phyloP scores from a whole-genome alignment of 345 rosid genomes.

The Camelina hispida region DNA sequence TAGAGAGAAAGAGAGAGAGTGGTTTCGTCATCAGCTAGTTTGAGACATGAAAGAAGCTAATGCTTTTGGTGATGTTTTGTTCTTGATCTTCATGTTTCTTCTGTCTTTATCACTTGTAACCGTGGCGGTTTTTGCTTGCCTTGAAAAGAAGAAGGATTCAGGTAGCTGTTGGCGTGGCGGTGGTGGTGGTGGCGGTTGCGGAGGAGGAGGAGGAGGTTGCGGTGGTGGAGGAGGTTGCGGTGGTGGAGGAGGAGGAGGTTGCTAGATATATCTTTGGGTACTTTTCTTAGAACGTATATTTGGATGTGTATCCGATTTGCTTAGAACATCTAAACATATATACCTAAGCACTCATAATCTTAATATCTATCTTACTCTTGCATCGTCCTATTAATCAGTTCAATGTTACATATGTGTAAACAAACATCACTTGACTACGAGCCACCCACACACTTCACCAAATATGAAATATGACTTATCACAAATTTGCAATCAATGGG shows the following conservation, averaged over 20 bases:
- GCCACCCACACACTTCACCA: too few species aligned
- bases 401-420: neutral
- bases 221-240: neutral
- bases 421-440: neutral
- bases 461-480: too few species aligned
- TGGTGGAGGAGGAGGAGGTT: conserved; percentile 2
- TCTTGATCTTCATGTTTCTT: conserved; percentile 34
- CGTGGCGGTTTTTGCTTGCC: conserved; percentile 19
- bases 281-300: neutral
- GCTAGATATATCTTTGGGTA: conserved; percentile 12
- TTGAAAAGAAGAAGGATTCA: neutral
- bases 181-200: neutral
- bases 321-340: neutral
- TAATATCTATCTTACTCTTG: conserved; percentile 1
- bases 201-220: neutral
- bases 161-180: neutral
- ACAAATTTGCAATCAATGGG: neutral
- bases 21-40: neutral
- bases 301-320: too few species aligned
- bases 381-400: neutral
- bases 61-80: conserved; percentile 1
- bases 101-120: conserved; percentile 34
- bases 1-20: neutral
- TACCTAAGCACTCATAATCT: conserved; percentile 1
- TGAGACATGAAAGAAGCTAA: conserved; percentile 18